These are phyloP conservation scores for Agaricus subrufescens DNA, from an alignment of 768 basidiomycete genomes.

Conservation along the genomic window DNA sequence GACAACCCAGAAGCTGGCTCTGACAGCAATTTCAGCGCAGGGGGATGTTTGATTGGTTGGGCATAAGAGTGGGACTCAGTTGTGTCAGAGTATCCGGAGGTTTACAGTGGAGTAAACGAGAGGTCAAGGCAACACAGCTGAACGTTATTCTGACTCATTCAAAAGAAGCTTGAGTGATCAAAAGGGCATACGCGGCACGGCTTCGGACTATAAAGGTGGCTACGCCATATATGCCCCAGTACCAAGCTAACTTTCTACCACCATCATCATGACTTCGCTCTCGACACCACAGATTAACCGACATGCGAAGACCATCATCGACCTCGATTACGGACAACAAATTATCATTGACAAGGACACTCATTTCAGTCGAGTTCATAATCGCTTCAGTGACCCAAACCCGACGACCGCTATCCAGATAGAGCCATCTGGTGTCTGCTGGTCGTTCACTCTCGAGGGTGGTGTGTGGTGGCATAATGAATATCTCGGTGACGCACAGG, in stretches of 20 bases:
- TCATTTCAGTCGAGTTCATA: background rate
- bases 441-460: background rate
- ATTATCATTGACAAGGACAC: background rate
- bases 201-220: background rate
- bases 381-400: background rate
- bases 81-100: no score
- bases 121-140: no score
- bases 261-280: background rate
- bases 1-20: no score
- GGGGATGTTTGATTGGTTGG: no score
- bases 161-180: no score
- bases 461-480: background rate
- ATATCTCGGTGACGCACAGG: background rate
- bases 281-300: background rate
- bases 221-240: background rate
- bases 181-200: no score
- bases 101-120: no score
- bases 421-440: background rate
- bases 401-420: background rate
- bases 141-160: no score
- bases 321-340: background rate
- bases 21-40: no score
- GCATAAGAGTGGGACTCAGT: no score
- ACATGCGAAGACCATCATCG: background rate
- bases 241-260: background rate